Conservation (phyloP, 2,329 filamentous ascomycete genomes). For the Drechslerella coelobrocha region DNA sequence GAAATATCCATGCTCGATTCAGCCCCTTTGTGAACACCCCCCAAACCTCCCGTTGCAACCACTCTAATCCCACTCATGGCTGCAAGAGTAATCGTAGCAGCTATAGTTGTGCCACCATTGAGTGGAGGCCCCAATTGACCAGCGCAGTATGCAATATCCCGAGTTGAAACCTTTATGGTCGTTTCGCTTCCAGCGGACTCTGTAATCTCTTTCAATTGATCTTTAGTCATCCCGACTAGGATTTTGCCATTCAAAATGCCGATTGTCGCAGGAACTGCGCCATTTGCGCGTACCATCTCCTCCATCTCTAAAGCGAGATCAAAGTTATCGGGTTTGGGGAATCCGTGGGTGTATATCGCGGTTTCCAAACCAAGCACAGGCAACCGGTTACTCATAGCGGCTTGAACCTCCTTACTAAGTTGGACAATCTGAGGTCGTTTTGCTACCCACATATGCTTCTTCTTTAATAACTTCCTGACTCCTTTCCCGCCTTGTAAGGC, state of each 20-base stretch:
- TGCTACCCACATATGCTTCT: not conserved
- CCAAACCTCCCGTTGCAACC: slow-evolving; percentile 92
- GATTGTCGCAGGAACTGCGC: slow-evolving; percentile 87
- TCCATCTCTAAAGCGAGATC: slow-evolving; percentile 82
- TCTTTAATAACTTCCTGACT: not conserved
- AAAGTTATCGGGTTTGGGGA: slow-evolving; percentile 74
- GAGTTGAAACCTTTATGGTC: slow-evolving; percentile 82
- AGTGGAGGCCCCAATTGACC: slow-evolving; percentile 71
- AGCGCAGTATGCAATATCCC: slow-evolving; percentile 82
- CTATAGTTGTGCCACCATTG: slow-evolving; percentile 90
- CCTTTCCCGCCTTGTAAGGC: not conserved
- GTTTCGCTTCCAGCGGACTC: slow-evolving; percentile 69
- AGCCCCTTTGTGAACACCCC: slow-evolving; percentile 89
- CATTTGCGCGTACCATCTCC: slow-evolving; percentile 77
- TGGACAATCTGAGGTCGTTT: slow-evolving; percentile 63
- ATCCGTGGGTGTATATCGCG: slow-evolving; percentile 96
- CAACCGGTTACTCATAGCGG: slow-evolving; percentile 74
- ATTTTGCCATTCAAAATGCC: slow-evolving; percentile 84
- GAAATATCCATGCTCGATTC: slow-evolving; percentile 90
- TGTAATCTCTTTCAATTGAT: slow-evolving; percentile 75
- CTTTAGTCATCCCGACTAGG: slow-evolving; percentile 74
- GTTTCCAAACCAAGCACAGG: slow-evolving; percentile 93
- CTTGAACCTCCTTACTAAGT: slow-evolving; percentile 80
- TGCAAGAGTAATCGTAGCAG: slow-evolving; percentile 90
- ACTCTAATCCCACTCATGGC: slow-evolving; percentile 85